Conservation (phyloP, 1,139 yeast genomes). For the Debaryomycetaceae sp. region DNA sequence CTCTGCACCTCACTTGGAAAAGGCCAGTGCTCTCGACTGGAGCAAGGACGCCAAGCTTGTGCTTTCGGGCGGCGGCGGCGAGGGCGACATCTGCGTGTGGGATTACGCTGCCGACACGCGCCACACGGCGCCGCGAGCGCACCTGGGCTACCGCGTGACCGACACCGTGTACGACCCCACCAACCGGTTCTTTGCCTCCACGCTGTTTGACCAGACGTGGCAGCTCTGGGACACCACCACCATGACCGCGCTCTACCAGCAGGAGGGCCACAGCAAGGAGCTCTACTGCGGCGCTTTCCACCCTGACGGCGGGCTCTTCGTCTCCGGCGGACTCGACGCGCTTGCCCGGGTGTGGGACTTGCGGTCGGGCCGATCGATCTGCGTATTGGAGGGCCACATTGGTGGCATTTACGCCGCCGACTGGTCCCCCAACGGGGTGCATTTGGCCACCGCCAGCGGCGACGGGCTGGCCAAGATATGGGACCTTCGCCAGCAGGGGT, state of each 20-base stretch:
- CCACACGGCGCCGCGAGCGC: conserved; percentile 2
- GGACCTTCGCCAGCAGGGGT: conserved; percentile 61
- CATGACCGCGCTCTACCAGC: conserved; percentile 34
- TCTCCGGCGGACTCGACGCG: conserved; percentile 80
- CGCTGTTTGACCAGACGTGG: conserved; percentile 90
- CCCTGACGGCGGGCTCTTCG: conserved; percentile 71
- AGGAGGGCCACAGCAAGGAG: conserved; percentile 85
- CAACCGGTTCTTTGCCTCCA: conserved; percentile 53
- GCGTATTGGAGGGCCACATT: conserved; percentile 62
- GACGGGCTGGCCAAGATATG: conserved; percentile 79
- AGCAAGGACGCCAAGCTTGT: conserved; percentile 12
- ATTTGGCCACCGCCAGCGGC: conserved; percentile 79
- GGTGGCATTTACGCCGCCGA: conserved; percentile 67
- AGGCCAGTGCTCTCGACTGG: conserved; percentile 73
- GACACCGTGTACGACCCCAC: conserved; percentile 66
- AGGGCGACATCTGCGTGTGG: conserved; percentile 54
- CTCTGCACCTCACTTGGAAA: conserved; percentile 63
- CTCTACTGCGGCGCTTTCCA: conserved; percentile 65
- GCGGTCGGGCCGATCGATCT: conserved; percentile 67
- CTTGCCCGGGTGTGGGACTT: conserved; percentile 80
- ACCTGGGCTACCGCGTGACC: conserved; percentile 42
- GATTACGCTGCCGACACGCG: conserved; percentile 13
- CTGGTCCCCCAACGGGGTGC: conserved; percentile 75
- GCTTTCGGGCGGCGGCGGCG: conserved; percentile 61
- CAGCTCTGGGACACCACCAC: conserved; percentile 72